Evolutionary conservation across 495 filamentous ascomycete genomes (phyloP).

Genomic region (Choiromyces venosus): DNA sequence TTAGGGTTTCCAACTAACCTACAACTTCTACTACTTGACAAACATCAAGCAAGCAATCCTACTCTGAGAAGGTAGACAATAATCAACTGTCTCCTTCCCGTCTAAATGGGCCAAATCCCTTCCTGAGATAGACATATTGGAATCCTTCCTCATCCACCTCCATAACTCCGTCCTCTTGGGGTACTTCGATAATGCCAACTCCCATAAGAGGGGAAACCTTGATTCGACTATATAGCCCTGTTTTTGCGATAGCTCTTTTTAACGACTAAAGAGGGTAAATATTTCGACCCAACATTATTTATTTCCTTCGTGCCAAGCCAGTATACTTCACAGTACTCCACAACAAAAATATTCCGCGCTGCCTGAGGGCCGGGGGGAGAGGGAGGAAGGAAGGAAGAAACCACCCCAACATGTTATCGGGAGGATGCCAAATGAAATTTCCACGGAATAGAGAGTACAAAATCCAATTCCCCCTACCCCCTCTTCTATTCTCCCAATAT

Average conservation of each 20-base stretch:
- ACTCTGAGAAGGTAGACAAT: neutral
- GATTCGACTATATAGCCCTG: neutral
- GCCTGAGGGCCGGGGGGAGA: neutral
- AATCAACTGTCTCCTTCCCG: neutral
- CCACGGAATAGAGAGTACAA: neutral
- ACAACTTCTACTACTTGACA: neutral
- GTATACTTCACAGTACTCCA: neutral
- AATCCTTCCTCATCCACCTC: neutral
- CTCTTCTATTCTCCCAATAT: neutral
- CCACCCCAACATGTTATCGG: neutral
- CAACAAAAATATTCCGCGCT: neutral
- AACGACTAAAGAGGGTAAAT: neutral
- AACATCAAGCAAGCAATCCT: neutral
- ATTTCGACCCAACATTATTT: neutral
- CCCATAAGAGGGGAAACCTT: neutral
- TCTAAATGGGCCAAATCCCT: neutral
- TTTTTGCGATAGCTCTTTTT: neutral
- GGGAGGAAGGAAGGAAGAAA: neutral
- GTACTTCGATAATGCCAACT: neutral
- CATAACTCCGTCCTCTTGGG: neutral
- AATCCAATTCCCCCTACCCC: neutral
- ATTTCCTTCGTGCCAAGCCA: neutral
- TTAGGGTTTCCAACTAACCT: neutral
- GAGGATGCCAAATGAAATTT: neutral
- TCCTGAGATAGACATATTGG: neutral